Evolutionary conservation across 2,329 filamentous ascomycete genomes (phyloP).

Genomic region (Hypoxylon sp.): DNA sequence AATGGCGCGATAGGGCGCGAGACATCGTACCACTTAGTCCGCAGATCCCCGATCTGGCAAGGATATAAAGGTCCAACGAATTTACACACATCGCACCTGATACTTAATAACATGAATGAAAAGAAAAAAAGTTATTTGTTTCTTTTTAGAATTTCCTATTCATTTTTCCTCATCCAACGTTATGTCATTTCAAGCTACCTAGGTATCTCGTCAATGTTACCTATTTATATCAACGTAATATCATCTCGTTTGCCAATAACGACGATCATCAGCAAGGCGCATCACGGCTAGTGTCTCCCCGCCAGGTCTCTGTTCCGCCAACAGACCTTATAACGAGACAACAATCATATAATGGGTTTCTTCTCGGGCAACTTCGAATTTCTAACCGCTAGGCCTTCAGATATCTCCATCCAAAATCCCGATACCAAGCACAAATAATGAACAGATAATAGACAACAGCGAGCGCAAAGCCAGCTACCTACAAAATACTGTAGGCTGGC

Average conservation of each 20-base stretch:
- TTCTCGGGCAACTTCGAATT: background rate
- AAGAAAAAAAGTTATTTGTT: background rate
- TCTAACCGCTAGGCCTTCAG: conserved; percentile 1
- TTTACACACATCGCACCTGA: background rate
- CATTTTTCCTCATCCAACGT: background rate
- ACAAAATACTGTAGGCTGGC: conserved; percentile 14
- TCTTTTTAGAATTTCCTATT: background rate
- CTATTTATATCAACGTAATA: background rate
- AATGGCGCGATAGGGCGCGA: conserved; percentile 34
- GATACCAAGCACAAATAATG: conserved; percentile 22
- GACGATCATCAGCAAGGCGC: background rate
- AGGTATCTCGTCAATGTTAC: background rate
- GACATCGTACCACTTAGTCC: conserved; percentile 39
- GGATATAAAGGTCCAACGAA: conserved; percentile 8
- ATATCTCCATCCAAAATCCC: conserved; percentile 6
- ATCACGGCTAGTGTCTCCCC: background rate
- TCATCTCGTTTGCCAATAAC: background rate
- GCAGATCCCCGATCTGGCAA: conserved; percentile 33
- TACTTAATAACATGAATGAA: background rate
- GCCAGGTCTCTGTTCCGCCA: background rate
- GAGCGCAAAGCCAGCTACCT: conserved; percentile 27
- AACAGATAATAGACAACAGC: conserved; percentile 38
- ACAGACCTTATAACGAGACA: background rate
- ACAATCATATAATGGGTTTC: conserved; percentile 2
- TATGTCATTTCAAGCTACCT: background rate